phyloP scores from a whole-genome alignment of 257 asterid species.

The Nicotiana tabacum region DNA sequence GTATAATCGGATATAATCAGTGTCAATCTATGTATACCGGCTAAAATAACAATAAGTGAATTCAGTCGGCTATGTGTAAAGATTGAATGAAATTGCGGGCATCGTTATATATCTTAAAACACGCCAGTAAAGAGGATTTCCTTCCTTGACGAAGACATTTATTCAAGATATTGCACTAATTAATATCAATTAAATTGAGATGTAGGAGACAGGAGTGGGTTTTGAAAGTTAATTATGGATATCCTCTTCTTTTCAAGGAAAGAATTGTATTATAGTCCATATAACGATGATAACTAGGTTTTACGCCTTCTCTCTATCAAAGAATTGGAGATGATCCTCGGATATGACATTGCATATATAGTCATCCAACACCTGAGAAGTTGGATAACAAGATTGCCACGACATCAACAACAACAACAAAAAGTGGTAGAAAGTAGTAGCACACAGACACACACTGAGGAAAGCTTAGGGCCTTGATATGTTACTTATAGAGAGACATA shows the following conservation, averaged over 20 bases:
- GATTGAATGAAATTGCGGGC: neutral
- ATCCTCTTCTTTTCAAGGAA: conserved; percentile 6
- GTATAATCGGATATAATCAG: no score
- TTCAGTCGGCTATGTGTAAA: no score
- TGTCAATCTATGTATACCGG: no score
- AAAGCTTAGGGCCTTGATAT: neutral
- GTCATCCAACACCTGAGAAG: neutral
- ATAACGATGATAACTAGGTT: neutral
- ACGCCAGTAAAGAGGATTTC: no score
- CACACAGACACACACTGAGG: neutral
- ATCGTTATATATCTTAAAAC: no score
- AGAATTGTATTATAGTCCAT: neutral
- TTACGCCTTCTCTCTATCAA: neutral
- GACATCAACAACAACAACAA: neutral
- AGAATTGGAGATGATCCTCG: neutral
- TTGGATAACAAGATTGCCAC: neutral
- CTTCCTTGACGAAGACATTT: neutral
- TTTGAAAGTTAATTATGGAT: neutral
- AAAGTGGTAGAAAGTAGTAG: neutral
- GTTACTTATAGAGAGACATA: neutral
- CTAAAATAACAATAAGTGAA: no score
- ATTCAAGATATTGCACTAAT: neutral
- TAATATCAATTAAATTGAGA: neutral
- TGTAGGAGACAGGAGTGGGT: neutral
- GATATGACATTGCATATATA: no score